These are phyloP conservation scores for Pleomassaria siparia DNA, from an alignment of 2,329 filamentous ascomycete species.

Conservation along the genomic window DNA sequence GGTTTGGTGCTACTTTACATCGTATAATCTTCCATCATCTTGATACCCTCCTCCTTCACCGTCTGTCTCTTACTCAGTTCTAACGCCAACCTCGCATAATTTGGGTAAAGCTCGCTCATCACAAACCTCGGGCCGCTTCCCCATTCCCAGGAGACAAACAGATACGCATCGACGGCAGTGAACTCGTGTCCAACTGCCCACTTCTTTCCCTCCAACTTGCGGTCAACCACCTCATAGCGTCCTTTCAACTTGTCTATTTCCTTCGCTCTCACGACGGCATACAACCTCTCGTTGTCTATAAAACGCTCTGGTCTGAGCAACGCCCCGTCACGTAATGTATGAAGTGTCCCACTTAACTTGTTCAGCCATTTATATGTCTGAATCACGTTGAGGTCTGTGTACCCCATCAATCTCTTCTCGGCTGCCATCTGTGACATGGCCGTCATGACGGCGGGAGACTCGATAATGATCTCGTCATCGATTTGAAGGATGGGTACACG, in stretches of 20 bases:
- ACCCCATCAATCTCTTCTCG: slow-evolving; percentile 17
- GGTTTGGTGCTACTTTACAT: too few relatives aligned
- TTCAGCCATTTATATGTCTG: slow-evolving; percentile 23
- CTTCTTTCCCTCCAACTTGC: slow-evolving; percentile 13
- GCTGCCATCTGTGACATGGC: slow-evolving; percentile 18
- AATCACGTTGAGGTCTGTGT: slow-evolving; percentile 15
- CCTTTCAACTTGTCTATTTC: slow-evolving; percentile 7
- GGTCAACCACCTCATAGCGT: slow-evolving; percentile 16
- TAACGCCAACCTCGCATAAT: slow-evolving; percentile 14
- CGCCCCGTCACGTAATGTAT: slow-evolving; percentile 18
- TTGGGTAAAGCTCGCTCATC: slow-evolving; percentile 19
- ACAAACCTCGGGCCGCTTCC: slow-evolving; percentile 11
- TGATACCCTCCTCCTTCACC: slow-evolving; percentile 12
- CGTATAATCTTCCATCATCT: neutral
- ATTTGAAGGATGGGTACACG: slow-evolving; percentile 22
- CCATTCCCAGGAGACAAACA: slow-evolving; percentile 26
- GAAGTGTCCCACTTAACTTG: slow-evolving; percentile 21
- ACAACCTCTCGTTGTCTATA: slow-evolving; percentile 10
- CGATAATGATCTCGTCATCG: slow-evolving; percentile 23
- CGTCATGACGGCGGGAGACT: slow-evolving; percentile 20
- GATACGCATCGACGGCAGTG: slow-evolving; percentile 21
- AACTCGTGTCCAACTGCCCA: slow-evolving; percentile 20
- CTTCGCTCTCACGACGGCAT: slow-evolving; percentile 10
- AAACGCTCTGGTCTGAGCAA: slow-evolving; percentile 19
- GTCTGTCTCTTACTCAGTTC: slow-evolving; percentile 13